These are phyloP conservation scores for Protea cynaroides DNA, from an alignment of 164 flowering plant species.

Conservation along the genomic window DNA sequence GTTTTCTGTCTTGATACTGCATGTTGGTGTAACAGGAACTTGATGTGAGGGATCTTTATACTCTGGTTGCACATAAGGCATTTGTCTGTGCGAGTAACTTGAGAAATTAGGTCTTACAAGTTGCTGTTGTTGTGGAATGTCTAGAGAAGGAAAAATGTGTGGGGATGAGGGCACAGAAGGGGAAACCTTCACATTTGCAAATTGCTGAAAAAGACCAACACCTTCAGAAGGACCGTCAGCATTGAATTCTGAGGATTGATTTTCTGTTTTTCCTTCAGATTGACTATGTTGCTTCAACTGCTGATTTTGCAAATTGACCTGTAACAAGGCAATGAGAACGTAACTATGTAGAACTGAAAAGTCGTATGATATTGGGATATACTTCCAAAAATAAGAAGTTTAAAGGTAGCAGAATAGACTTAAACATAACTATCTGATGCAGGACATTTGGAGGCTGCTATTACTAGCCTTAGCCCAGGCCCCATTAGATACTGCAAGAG, in stretches of 20 bases:
- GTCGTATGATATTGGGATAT: background rate
- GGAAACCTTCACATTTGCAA: slow-evolving; percentile 12
- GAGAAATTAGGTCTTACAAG: slow-evolving; percentile 23
- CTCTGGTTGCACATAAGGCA: slow-evolving; percentile 24
- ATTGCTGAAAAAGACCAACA: background rate
- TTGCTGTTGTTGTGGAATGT: slow-evolving; percentile 18
- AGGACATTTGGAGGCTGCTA: too few species aligned
- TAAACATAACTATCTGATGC: background rate
- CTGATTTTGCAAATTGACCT: slow-evolving; percentile 32
- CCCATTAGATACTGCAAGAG: too few species aligned
- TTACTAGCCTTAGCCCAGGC: too few species aligned
- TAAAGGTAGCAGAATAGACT: background rate
- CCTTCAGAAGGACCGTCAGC: slow-evolving; percentile 20
- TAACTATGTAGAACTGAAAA: background rate
- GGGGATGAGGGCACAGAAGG: slow-evolving; percentile 14
- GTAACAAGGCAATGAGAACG: slow-evolving; percentile 9
- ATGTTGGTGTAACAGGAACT: slow-evolving; percentile 22
- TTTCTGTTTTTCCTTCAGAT: slow-evolving; percentile 25
- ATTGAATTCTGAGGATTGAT: slow-evolving; percentile 11
- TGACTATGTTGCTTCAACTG: slow-evolving; percentile 26
- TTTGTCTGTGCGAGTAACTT: slow-evolving; percentile 18
- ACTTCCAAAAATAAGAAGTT: background rate
- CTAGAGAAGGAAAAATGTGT: slow-evolving; percentile 15
- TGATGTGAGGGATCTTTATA: slow-evolving; percentile 27
- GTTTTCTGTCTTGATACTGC: slow-evolving; percentile 29